Base-by-base conservation (phyloP, 495 filamentous ascomycete species). In the Aspergillus panamensis region DNA sequence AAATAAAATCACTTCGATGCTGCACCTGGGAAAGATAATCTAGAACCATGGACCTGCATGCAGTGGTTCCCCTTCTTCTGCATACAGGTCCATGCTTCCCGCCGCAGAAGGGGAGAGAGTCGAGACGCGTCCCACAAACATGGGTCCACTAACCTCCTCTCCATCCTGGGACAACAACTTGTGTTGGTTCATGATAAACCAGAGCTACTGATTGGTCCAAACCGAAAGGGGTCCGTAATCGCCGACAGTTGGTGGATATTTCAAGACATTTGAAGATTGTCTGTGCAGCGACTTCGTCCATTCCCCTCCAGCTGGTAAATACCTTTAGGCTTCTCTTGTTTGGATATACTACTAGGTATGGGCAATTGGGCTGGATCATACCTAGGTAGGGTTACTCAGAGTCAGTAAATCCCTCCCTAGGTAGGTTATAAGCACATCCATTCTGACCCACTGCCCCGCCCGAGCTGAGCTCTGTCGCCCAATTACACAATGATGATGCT, bases 41-140 rank as follows among this genome's bases (percentile, higher is more conserved):
- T n/a, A n/a, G 56, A 58, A 58, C 49, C 25, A 33, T 35, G 29
- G 52, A 42, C 48, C 32, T 52, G 56, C 56, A 58, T 37, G 30
- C 14, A 47, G 3, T n/a, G n/a, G n/a, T n/a, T n/a, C n/a, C n/a
- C n/a, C n/a, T n/a, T n/a, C n/a, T n/a, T n/a, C 44, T 58, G 56
- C 48, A 58, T 58, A 48, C 48, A 51, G 48, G n/a, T n/a, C n/a
- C n/a, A n/a, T n/a, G n/a, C n/a, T n/a, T n/a, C n/a, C n/a, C n/a
- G n/a, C 43, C 43, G n/a, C 14, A 47, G 43, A 17, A 10, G 43
- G 43, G 19, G n/a, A 47, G 37, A 9, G 37, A 40, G 37, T 9
- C 0, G 8, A 40, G 37, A 20, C 19, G 43, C 43, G 43, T 47
- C 43, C 43, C 43, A 47, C 43, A 16, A 19, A 6, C 19, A 47